These are phyloP conservation scores for Leucosporidium yakuticum DNA, from an alignment of 768 basidiomycete species.

Conservation along the genomic window DNA sequence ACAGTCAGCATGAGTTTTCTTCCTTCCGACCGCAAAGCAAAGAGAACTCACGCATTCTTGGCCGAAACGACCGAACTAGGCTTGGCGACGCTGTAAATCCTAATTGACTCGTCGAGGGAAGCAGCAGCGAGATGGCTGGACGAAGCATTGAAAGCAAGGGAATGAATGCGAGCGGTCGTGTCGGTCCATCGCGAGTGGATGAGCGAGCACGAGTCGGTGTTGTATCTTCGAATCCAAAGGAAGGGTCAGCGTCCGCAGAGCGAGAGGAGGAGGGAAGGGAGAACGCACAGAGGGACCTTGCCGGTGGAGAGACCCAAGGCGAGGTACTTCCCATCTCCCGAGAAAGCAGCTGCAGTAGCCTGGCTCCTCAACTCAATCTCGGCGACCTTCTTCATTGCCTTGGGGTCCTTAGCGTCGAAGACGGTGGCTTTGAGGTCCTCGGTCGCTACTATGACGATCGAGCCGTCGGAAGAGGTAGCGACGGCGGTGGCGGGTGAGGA, in stretches of 20 bases:
- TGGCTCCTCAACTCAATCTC: conserved; percentile 55
- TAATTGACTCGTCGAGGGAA: conserved; percentile 26
- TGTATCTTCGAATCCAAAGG: not conserved
- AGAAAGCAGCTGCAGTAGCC: conserved; percentile 71
- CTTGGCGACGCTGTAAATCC: conserved; percentile 18
- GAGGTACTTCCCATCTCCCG: conserved; percentile 62
- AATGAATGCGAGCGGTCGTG: conserved; percentile 16
- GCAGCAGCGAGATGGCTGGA: conserved; percentile 17
- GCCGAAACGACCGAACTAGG: conserved; percentile 11
- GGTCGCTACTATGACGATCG: conserved; percentile 17
- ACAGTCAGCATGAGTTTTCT: not conserved
- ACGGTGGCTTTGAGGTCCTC: conserved; percentile 72
- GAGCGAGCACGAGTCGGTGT: not conserved
- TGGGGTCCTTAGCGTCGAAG: conserved; percentile 68
- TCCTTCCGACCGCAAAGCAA: not conserved
- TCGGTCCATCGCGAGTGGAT: conserved; percentile 10
- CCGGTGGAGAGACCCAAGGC: conserved; percentile 56
- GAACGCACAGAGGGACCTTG: conserved; percentile 21
- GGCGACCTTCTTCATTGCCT: conserved; percentile 57
- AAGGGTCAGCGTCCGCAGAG: not conserved
- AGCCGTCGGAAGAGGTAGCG: conserved; percentile 12
- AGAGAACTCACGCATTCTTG: conserved; percentile 15
- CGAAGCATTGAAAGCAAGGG: conserved; percentile 14
- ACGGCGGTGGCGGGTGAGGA: conserved; percentile 48
- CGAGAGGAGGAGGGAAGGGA: not conserved